Evolutionary conservation across 2,329 filamentous ascomycete genomes (phyloP).

Genomic region (Trichothecium sympodiale): DNA sequence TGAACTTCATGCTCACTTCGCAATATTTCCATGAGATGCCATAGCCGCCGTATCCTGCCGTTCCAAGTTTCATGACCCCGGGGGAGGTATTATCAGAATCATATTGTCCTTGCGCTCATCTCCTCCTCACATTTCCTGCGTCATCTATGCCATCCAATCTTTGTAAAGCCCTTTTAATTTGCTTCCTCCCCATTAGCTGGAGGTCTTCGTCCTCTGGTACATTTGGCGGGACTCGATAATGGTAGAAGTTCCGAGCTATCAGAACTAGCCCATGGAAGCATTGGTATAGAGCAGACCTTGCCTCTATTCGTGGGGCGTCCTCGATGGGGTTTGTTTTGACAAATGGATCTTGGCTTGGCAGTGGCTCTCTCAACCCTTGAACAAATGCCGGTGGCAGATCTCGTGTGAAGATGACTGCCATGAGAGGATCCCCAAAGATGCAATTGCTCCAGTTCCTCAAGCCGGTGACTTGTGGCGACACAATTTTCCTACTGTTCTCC

Average conservation of each 20-base stretch:
- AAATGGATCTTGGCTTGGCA: constrained; percentile 1
- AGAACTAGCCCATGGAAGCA: constrained; percentile 43
- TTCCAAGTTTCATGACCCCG: too few relatives aligned
- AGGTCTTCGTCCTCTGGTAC: too few relatives aligned
- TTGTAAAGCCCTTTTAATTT: constrained; percentile 32
- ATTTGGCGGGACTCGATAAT: constrained; percentile 9
- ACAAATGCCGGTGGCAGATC: too few relatives aligned
- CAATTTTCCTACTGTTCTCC: constrained; percentile 9
- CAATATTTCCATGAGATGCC: too few relatives aligned
- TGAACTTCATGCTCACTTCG: too few relatives aligned
- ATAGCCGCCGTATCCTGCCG: too few relatives aligned
- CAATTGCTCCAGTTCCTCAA: constrained; percentile 48
- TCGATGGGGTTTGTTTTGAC: constrained; percentile 23
- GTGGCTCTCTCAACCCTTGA: too few relatives aligned
- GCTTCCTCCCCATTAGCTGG: constrained; percentile 33
- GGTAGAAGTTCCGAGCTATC: constrained; percentile 45
- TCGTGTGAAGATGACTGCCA: constrained; percentile 22
- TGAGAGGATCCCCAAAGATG: constrained; percentile 48
- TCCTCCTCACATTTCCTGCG: constrained; percentile 14
- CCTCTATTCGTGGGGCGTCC: constrained; percentile 27
- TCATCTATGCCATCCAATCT: constrained; percentile 31
- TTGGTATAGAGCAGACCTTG: constrained; percentile 31
- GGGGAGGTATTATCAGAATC: too few relatives aligned
- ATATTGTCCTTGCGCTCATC: constrained; percentile 6
- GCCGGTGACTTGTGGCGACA: constrained; percentile 26